Evolutionary conservation across 768 basidiomycete genomes (phyloP).

Genomic region (Butyriboletus loyo): DNA sequence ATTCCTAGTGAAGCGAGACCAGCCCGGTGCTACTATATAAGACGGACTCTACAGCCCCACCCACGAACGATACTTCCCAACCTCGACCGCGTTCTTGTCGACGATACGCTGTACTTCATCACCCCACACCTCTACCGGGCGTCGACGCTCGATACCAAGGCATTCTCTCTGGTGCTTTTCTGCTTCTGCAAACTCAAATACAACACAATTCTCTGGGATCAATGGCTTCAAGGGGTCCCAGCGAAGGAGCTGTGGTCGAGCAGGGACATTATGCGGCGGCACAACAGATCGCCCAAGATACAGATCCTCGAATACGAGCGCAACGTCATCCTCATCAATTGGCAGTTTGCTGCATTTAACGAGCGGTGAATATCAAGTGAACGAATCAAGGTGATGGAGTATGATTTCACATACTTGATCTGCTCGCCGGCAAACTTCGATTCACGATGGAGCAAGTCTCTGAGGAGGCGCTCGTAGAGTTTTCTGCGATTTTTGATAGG

Average conservation of each 20-base stretch:
- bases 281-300: constrained; percentile 73
- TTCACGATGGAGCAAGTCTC: constrained; percentile 75
- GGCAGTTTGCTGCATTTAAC: constrained; percentile 56
- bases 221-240: constrained; percentile 75
- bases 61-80: constrained; percentile 55
- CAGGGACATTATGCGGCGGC: constrained; percentile 74
- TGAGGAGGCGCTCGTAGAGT: constrained; percentile 74
- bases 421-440: constrained; percentile 57
- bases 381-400: not conserved
- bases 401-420: constrained; percentile 49
- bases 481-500: constrained; percentile 85
- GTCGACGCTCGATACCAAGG: constrained; percentile 21
- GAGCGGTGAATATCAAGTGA: not conserved
- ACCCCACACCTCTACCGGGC: constrained; percentile 69
- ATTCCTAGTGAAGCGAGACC: too few species aligned
- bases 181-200: constrained; percentile 75
- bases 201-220: constrained; percentile 77
- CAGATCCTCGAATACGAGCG: constrained; percentile 84
- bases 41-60: constrained; percentile 25
- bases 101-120: constrained; percentile 57
- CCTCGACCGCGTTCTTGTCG: constrained; percentile 54
- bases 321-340: constrained; percentile 80
- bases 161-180: constrained; percentile 59
- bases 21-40: not conserved
- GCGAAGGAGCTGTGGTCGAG: constrained; percentile 69